Evolutionary conservation across 2,329 filamentous ascomycete genomes (phyloP).

Genomic region (Sclerotinia glacialis): DNA sequence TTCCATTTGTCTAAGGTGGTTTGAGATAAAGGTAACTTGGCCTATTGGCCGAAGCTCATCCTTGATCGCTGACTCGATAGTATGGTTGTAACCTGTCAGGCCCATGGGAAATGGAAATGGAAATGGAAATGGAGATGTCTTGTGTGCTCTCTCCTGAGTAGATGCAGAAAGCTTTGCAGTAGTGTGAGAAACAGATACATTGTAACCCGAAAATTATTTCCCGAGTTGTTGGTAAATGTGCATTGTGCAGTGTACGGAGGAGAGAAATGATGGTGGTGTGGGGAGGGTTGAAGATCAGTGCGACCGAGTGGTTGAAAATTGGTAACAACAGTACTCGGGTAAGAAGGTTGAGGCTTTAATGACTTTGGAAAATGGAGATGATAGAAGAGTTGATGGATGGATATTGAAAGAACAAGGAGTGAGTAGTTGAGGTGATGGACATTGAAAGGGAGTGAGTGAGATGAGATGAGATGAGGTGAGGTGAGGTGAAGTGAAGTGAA

Average conservation of each 20-base stretch:
- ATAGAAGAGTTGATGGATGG: background rate
- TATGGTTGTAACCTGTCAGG: background rate
- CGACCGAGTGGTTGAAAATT: constrained; percentile 6
- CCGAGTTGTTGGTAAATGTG: constrained; percentile 16
- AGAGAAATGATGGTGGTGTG: background rate
- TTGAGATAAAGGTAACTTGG: constrained; percentile 20
- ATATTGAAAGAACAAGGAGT: background rate
- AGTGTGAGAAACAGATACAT: constrained; percentile 9
- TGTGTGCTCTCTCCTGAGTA: constrained; percentile 18
- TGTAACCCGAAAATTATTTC: constrained; percentile 14
- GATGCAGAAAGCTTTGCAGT: constrained; percentile 18
- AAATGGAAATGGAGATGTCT: constrained; percentile 15
- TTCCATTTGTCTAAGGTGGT: constrained; percentile 16
- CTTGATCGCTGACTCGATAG: constrained; percentile 2
- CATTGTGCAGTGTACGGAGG: background rate
- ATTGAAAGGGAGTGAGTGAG: too few relatives aligned
- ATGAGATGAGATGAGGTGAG: too few relatives aligned
- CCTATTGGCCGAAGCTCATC: constrained; percentile 11
- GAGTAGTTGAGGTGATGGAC: too few relatives aligned
- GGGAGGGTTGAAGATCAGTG: constrained; percentile 17
- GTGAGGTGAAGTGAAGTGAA: background rate
- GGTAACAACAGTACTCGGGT: background rate
- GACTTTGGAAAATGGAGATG: background rate
- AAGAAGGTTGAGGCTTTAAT: background rate
- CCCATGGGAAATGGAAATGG: background rate